Percentiles rank a stretch among this genome's conserved stretches.
These are phyloP conservation scores for Globisporangium iwayamae DNA, from an alignment of 352 stramenopile species.

Conservation along the genomic window DNA sequence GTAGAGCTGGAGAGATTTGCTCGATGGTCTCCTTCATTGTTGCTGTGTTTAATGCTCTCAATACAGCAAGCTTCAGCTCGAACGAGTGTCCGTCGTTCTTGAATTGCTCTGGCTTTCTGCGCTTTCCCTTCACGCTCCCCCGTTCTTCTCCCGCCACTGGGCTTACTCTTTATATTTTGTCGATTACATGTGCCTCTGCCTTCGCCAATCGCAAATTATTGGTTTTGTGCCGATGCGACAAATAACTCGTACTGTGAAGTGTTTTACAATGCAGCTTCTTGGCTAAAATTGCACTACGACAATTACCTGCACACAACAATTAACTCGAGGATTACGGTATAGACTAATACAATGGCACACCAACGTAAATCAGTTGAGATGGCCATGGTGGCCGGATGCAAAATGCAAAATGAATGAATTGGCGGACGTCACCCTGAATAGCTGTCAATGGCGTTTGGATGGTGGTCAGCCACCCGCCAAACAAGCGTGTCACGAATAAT, in stretches of 20 bases:
- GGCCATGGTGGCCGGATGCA: too few species aligned
- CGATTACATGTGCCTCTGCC: neutral
- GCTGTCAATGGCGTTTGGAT: too few species aligned
- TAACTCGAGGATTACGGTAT: neutral
- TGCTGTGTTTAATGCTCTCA: neutral
- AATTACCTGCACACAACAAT: neutral
- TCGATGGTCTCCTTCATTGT: conserved; percentile 3
- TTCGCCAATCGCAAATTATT: neutral
- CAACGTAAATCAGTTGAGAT: too few species aligned
- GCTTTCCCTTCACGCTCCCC: conserved; percentile 1
- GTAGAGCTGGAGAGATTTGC: neutral
- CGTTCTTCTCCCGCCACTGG: neutral
- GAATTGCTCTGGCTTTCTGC: conserved; percentile 1
- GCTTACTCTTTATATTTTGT: neutral
- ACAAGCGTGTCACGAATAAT: too few species aligned
- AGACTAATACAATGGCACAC: too few species aligned
- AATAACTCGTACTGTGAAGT: neutral
- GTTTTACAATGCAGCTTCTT: neutral
- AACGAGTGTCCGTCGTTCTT: conserved; percentile 5
- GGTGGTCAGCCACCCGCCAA: too few species aligned
- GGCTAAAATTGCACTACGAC: neutral
- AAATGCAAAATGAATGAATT: too few species aligned
- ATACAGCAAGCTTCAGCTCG: conserved; percentile 8
- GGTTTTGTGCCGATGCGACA: conserved; percentile 3
- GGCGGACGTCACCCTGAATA: too few species aligned